Evolutionary conservation across 495 filamentous ascomycete genomes (phyloP).

Genomic region (Bacidia rubella): DNA sequence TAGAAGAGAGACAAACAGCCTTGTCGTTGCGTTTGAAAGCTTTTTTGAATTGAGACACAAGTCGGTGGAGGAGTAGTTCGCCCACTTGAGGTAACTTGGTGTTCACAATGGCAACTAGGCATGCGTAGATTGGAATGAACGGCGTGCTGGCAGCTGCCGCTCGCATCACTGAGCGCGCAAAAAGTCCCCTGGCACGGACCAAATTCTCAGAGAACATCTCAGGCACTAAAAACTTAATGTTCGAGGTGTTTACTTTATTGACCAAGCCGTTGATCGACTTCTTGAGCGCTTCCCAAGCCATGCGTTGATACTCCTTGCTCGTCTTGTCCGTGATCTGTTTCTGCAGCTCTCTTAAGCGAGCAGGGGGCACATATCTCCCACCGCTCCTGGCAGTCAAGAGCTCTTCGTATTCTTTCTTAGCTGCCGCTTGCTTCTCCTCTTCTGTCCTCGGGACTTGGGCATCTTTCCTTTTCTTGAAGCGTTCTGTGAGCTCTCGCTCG

Average conservation of each 20-base stretch:
- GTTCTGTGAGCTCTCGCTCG: slow-evolving; percentile 48
- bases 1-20: slow-evolving; percentile 77
- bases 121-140: slow-evolving; percentile 89
- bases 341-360: slow-evolving; percentile 78
- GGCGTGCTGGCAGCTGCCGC: slow-evolving; percentile 92
- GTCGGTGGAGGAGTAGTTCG: slow-evolving; percentile 71
- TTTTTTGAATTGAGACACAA: slow-evolving; percentile 89
- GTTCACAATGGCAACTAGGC: slow-evolving; percentile 92
- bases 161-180: slow-evolving; percentile 94
- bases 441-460: slow-evolving; percentile 49
- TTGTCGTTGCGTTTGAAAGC: slow-evolving; percentile 96
- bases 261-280: slow-evolving; percentile 97
- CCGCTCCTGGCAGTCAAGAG: slow-evolving; percentile 82
- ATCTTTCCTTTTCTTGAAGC: slow-evolving; percentile 41
- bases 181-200: slow-evolving; percentile 76
- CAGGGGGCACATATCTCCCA: slow-evolving; percentile 91
- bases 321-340: slow-evolving; percentile 92
- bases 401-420: slow-evolving; percentile 85
- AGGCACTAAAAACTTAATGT: slow-evolving; percentile 94
- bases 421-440: slow-evolving; percentile 67
- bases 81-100: slow-evolving; percentile 92
- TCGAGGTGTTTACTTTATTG: slow-evolving; percentile 95
- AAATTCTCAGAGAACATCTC: slow-evolving; percentile 93
- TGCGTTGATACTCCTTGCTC: slow-evolving; percentile 94
- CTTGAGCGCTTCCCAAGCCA: slow-evolving; percentile 98